Conservation (phyloP, 2,329 filamentous ascomycete genomes). For the Ascosphaera aggregata region DNA sequence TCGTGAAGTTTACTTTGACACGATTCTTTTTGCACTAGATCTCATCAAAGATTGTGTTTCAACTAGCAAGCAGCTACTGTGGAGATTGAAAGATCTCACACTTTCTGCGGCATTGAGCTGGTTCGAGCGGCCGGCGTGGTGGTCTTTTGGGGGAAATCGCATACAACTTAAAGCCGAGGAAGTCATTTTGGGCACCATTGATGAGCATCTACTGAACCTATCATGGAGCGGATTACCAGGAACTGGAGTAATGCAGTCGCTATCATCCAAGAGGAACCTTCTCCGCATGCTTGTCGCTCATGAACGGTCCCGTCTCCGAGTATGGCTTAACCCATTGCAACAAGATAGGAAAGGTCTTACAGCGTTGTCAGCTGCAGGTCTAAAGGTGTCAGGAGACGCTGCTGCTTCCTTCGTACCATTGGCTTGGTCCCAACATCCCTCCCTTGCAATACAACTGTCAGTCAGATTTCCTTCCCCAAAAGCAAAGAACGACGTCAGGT, state of each 20-base stretch:
- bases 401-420: constrained; percentile 18
- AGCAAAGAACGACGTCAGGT: constrained; percentile 53
- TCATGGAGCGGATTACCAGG: constrained; percentile 30
- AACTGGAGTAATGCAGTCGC: constrained; percentile 32
- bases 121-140: constrained; percentile 66
- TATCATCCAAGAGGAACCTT: constrained; percentile 65
- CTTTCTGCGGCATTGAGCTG: constrained; percentile 68
- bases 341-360: constrained; percentile 27
- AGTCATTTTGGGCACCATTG: constrained; percentile 54
- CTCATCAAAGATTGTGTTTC: constrained; percentile 49
- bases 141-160: constrained; percentile 90
- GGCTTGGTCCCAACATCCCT: constrained; percentile 70
- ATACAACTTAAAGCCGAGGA: constrained; percentile 87
- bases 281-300: constrained; percentile 58
- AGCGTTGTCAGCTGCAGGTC: neutral
- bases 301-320: constrained; percentile 58
- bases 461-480: constrained; percentile 55
- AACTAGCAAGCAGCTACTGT: constrained; percentile 41
- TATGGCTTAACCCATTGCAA: constrained; percentile 72
- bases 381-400: neutral
- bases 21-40: constrained; percentile 59
- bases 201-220: constrained; percentile 39
- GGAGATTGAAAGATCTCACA: constrained; percentile 72
- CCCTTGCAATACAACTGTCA: constrained; percentile 66
- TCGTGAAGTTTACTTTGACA: constrained; percentile 74